These are phyloP conservation scores for Amanita muscaria DNA, from an alignment of 768 basidiomycete genomes.

Conservation along the genomic window DNA sequence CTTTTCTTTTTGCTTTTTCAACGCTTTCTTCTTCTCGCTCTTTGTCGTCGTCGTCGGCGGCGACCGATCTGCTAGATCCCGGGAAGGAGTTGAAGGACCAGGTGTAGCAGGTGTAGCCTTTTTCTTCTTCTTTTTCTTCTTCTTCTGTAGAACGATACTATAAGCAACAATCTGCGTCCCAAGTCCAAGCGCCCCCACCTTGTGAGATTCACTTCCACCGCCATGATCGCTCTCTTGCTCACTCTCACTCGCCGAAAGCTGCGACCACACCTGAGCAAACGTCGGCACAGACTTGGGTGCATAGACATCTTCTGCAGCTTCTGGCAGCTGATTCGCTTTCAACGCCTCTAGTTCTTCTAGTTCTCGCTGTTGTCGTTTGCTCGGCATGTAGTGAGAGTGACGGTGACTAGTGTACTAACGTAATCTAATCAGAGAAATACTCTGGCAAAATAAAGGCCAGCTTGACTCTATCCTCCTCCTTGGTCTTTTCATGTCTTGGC, in stretches of 20 bases:
- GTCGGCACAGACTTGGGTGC: conserved; percentile 8
- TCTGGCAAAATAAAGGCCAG: conserved; percentile 70
- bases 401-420: too few relatives aligned
- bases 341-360: conserved; percentile 69
- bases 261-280: conserved; percentile 5
- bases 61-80: conserved; percentile 4
- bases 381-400: too few relatives aligned
- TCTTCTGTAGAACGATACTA: too few relatives aligned
- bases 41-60: conserved; percentile 16
- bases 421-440: conserved; percentile 43
- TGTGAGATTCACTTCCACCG: conserved; percentile 31
- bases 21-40: conserved; percentile 50
- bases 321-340: conserved; percentile 17
- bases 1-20: conserved; percentile 58
- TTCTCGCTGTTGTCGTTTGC: conserved; percentile 82
- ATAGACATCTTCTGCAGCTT: conserved; percentile 10
- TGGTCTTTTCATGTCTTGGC: conserved; percentile 50
- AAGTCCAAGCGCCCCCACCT: too few relatives aligned
- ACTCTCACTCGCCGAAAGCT: not conserved
- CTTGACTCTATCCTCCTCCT: conserved; percentile 54
- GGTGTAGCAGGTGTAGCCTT: conserved; percentile 7
- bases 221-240: conserved; percentile 13
- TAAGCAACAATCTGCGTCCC: too few relatives aligned
- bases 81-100: not conserved
- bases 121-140: conserved; percentile 39